Conservation (phyloP, 495 filamentous ascomycete genomes). For the Neurospora sp. region DNA sequence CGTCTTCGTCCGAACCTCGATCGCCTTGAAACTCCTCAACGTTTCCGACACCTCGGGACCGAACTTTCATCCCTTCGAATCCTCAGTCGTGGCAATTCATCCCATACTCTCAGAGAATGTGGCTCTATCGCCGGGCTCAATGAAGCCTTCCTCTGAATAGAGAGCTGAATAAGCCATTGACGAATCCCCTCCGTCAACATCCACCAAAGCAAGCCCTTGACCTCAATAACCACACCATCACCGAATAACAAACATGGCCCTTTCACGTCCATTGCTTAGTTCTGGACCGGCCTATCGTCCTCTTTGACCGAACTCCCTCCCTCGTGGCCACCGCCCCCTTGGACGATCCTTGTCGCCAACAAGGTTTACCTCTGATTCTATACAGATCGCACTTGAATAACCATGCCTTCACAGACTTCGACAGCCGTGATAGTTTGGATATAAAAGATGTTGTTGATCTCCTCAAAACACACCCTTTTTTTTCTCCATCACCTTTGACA, state of each 20-base stretch:
- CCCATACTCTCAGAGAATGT: neutral
- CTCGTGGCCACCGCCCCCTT: neutral
- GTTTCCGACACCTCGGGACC: neutral
- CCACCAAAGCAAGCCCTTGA: neutral
- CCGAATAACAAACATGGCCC: neutral
- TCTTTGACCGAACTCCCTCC: neutral
- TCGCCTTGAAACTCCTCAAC: neutral
- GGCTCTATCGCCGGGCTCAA: neutral
- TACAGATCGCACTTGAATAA: neutral
- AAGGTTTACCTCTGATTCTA: neutral
- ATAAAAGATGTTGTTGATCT: neutral
- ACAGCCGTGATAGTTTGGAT: neutral
- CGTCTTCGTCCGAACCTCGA: neutral
- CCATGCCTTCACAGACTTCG: neutral
- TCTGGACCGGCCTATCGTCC: neutral
- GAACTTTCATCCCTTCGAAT: neutral
- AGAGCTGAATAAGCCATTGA: neutral
- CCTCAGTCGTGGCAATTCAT: neutral
- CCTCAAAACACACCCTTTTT: neutral
- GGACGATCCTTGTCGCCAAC: neutral
- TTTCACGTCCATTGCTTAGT: neutral
- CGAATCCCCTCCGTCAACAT: neutral
- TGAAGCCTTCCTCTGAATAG: neutral
- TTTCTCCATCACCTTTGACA: neutral
- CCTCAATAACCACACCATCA: neutral